These are phyloP conservation scores for Trypanosomatidae sp. DNA, from an alignment of 208 protist species.

Conservation along the genomic window DNA sequence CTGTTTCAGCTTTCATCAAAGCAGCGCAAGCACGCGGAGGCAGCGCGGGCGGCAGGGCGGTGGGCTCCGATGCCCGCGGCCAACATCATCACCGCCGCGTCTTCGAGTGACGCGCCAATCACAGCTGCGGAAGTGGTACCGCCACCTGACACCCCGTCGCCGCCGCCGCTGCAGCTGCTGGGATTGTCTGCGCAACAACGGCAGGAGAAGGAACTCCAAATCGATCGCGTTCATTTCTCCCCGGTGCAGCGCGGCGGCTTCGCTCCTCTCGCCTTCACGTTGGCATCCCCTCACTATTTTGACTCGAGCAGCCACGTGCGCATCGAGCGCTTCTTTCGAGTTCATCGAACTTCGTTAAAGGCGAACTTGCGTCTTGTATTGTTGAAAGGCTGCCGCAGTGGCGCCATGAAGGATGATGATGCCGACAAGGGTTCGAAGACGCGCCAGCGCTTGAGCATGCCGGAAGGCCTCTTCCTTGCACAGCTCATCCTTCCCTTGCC, in stretches of 20 bases:
- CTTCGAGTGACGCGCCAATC: conserved; percentile 7
- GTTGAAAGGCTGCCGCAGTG: neutral
- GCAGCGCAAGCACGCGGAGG: conserved; percentile 80
- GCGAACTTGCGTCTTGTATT: conserved; percentile 27
- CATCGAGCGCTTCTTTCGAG: conserved; percentile 55
- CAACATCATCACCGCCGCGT: conserved; percentile 14
- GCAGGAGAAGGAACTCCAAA: conserved; percentile 41
- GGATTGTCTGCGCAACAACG: conserved; percentile 13
- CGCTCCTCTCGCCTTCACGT: conserved; percentile 47
- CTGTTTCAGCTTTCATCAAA: conserved; percentile 81
- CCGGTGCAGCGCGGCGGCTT: conserved; percentile 44
- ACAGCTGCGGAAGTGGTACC: conserved; percentile 18
- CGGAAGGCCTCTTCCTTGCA: conserved; percentile 41
- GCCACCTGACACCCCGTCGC: conserved; percentile 37
- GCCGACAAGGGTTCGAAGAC: neutral
- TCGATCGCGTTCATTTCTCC: conserved; percentile 53
- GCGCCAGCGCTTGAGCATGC: neutral
- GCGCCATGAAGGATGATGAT: neutral
- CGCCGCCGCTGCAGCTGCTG: conserved; percentile 34
- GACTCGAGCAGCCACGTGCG: conserved; percentile 52
- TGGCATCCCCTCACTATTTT: conserved; percentile 68
- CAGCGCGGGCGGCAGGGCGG: conserved; percentile 56
- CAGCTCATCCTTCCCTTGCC: conserved; percentile 75
- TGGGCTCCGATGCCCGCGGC: conserved; percentile 42
- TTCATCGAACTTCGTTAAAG: conserved; percentile 38